Base-by-base conservation (phyloP, 179 eudicot species). In the Silene coronaria region DNA sequence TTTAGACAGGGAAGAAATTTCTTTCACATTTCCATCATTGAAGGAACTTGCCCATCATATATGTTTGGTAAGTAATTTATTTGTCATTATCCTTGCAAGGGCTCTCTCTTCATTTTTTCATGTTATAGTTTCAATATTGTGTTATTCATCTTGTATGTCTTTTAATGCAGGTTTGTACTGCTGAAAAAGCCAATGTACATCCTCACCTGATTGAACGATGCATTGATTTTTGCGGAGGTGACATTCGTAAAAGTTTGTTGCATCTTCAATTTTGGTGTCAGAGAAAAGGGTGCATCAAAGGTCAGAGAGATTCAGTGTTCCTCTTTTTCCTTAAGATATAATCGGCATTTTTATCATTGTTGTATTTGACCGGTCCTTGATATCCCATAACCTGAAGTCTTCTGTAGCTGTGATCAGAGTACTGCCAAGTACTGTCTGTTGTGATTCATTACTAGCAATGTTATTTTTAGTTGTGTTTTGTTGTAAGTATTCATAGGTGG, bases 211-310 rank as follows among this genome's bases (percentile, higher is more conserved):
- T 88, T 72, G 89, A 95, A 77, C 84, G 89, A 74, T 89, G 87
- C 78, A 84, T 89, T 77, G 63, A 79, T 23, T 82, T 77, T 76
- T 90, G 96, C 80, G 71, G 84, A 62, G 84, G 93, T 63, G 98
- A 94, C 81, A 90, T 94, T 27, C 97, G 97, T 57, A 94, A 90
- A 87, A 87, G 88, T 75, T 84, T 92, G 78, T 77, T 82, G 86
- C 84, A 78, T 79, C 94, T 95, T 82, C 99, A 95, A 74, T 95
- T 92, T 76, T 95, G 97, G 99, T 89, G 91, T 84, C 99, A 95
- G 81, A 89, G 91, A 51, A 85, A 80, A 82, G 73, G 76, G 74
- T 53, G 30, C 68, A 42, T 23, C 11, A 71, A 74, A 42, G 81
- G 84, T 81, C 58, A 72, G 74, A 77, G 61, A 78, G 83, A 87